Conservation (phyloP, 2,329 filamentous ascomycete genomes). For the Sclerotinia minor region DNA sequence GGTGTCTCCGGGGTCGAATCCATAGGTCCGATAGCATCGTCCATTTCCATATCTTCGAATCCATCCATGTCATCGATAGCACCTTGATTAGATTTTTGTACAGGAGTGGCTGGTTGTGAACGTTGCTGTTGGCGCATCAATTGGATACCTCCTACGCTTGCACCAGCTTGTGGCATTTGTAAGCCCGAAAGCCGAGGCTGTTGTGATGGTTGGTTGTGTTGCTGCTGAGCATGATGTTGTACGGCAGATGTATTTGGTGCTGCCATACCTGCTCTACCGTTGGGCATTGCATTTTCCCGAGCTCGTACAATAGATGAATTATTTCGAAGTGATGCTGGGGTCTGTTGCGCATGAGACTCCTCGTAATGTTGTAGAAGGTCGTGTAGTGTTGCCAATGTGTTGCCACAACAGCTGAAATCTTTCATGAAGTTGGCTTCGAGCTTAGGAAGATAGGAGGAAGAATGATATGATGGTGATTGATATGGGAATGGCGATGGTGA, state of each 20-base stretch:
- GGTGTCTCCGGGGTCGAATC: slow-evolving; percentile 57
- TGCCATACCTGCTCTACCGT: slow-evolving; percentile 49
- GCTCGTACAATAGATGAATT: slow-evolving; percentile 45
- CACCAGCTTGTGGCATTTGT: slow-evolving; percentile 38
- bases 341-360: slow-evolving; percentile 80
- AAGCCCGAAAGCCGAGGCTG: slow-evolving; percentile 35
- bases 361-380: slow-evolving; percentile 96
- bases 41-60: slow-evolving; percentile 95
- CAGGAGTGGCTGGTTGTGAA: slow-evolving; percentile 40
- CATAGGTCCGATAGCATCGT: slow-evolving; percentile 71
- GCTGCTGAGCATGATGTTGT: slow-evolving; percentile 51
- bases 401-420: slow-evolving; percentile 93
- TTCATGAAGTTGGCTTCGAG: slow-evolving; percentile 97
- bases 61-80: slow-evolving; percentile 70
- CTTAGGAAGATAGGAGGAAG: slow-evolving; percentile 93
- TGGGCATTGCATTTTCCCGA: slow-evolving; percentile 46
- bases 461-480: slow-evolving; percentile 94
- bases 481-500: slow-evolving; percentile 94
- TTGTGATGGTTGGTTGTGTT: slow-evolving; percentile 35
- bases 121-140: slow-evolving; percentile 42
- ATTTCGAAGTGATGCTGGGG: slow-evolving; percentile 50
- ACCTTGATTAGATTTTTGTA: slow-evolving; percentile 37
- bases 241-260: slow-evolving; percentile 43
- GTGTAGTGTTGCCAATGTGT: slow-evolving; percentile 86
- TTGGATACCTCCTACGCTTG: slow-evolving; percentile 41